A percentile compares a stretch with the other conserved stretches of the same genome.
These are phyloP conservation scores for Cephaloascus fragrans DNA, from an alignment of 805 yeast genomes.

Conservation along the genomic window DNA sequence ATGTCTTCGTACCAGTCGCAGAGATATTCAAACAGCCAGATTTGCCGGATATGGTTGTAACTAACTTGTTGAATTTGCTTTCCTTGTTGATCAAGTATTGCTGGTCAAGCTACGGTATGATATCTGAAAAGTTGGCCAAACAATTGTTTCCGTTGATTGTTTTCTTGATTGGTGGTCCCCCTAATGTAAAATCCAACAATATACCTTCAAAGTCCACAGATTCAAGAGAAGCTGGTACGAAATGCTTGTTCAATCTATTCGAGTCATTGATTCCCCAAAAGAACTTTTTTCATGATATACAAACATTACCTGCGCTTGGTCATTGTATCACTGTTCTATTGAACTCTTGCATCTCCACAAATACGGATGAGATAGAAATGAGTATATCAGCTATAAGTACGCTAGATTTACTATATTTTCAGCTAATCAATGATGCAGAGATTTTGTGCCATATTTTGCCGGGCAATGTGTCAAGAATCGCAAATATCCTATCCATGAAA, in stretches of 20 bases:
- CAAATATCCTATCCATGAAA: constrained; percentile 22
- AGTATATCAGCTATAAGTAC: constrained; percentile 23
- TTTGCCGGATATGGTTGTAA: neutral
- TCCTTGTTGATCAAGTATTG: constrained; percentile 31
- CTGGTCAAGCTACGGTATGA: constrained; percentile 31
- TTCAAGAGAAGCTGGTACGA: constrained; percentile 23
- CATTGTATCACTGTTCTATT: constrained; percentile 36
- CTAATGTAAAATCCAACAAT: constrained; percentile 15
- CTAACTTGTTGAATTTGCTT: constrained; percentile 15
- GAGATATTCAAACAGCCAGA: constrained; percentile 37
- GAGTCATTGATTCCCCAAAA: constrained; percentile 15
- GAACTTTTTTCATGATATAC: constrained; percentile 17
- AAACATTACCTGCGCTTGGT: constrained; percentile 33
- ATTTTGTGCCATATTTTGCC: constrained; percentile 38
- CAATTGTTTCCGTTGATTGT: constrained; percentile 40
- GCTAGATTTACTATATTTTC: constrained; percentile 20
- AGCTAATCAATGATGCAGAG: constrained; percentile 34
- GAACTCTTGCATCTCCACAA: constrained; percentile 12
- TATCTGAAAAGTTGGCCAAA: constrained; percentile 24
- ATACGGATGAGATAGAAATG: constrained; percentile 11
- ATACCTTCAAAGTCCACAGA: constrained; percentile 18
- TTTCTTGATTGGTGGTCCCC: constrained; percentile 35
- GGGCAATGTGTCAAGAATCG: constrained; percentile 36
- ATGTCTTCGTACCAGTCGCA: constrained; percentile 52
- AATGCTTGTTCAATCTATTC: constrained; percentile 17